Conservation (phyloP, 306 rosid genomes). For the Sicyos edulis region DNA sequence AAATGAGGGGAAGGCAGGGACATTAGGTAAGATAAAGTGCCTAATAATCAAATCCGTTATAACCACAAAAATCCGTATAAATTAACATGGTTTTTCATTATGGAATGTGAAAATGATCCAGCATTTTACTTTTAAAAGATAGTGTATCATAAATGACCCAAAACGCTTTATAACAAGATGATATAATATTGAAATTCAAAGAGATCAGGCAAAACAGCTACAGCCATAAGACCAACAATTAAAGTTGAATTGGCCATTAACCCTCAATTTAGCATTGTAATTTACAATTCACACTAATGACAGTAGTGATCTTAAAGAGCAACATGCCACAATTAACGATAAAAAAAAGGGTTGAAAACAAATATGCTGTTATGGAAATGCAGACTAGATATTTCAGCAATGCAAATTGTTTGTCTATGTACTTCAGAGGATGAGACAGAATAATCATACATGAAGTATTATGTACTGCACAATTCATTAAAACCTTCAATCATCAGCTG, state of each 20-base stretch:
- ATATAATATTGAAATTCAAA: too few relatives aligned
- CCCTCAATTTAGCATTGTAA: not conserved
- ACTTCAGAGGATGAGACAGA: not conserved
- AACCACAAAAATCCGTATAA: not conserved
- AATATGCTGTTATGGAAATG: not conserved
- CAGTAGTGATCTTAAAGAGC: not conserved
- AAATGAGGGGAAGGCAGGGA: not conserved
- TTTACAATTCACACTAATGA: not conserved
- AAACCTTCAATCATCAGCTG: constrained; percentile 51
- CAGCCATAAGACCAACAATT: too few relatives aligned
- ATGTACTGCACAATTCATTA: not conserved
- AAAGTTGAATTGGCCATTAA: not conserved
- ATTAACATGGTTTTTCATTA: too few relatives aligned
- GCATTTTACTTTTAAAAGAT: too few relatives aligned
- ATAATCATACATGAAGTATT: not conserved
- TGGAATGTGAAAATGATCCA: too few relatives aligned
- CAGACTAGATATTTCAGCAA: constrained; percentile 4
- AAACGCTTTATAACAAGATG: too few relatives aligned
- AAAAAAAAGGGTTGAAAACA: too few relatives aligned
- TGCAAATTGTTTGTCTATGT: not conserved
- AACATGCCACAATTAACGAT: not conserved
- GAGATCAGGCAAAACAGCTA: too few relatives aligned
- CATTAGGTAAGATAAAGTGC: not conserved
- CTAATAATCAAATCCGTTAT: not conserved
- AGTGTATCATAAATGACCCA: too few relatives aligned